Conservation (phyloP, 495 filamentous ascomycete genomes). For the Podospora pseudoanserina region DNA sequence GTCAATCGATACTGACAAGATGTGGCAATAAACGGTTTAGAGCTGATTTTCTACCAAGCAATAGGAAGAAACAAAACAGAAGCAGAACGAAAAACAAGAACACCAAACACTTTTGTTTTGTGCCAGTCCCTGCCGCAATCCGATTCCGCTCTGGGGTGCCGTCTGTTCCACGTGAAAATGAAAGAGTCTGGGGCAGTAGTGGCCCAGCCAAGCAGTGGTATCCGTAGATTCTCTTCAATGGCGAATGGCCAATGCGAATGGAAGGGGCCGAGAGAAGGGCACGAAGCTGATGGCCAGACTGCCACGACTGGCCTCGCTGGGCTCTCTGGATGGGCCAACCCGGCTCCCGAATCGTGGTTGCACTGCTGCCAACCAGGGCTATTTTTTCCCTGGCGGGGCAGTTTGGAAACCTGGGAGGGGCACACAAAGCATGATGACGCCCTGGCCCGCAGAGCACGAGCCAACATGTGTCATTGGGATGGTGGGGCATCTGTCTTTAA, state of each 20-base stretch:
- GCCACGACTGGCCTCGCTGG: not conserved
- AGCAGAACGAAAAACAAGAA: not conserved
- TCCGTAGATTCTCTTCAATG: slow-evolving; percentile 1
- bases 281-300: slow-evolving; percentile 6
- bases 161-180: not conserved
- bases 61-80: not conserved
- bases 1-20: not conserved
- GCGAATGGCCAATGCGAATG: not conserved
- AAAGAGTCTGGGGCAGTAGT: not conserved
- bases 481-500: not conserved
- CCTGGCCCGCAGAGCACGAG: slow-evolving; percentile 6
- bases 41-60: not conserved
- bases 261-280: not conserved
- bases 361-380: not conserved
- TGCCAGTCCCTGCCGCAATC: slow-evolving; percentile 4
- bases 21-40: not conserved
- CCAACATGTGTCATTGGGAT: not conserved
- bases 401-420: slow-evolving; percentile 12
- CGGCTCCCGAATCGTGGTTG: slow-evolving; percentile 10
- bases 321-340: slow-evolving; percentile 18
- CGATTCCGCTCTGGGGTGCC: not conserved
- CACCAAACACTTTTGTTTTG: not conserved
- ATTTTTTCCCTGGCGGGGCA: slow-evolving; percentile 17
- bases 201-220: not conserved
- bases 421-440: slow-evolving; percentile 6